Evolutionary conservation across 2,329 filamentous ascomycete genomes (phyloP).

Genomic region (Tricladium varicosporioides): DNA sequence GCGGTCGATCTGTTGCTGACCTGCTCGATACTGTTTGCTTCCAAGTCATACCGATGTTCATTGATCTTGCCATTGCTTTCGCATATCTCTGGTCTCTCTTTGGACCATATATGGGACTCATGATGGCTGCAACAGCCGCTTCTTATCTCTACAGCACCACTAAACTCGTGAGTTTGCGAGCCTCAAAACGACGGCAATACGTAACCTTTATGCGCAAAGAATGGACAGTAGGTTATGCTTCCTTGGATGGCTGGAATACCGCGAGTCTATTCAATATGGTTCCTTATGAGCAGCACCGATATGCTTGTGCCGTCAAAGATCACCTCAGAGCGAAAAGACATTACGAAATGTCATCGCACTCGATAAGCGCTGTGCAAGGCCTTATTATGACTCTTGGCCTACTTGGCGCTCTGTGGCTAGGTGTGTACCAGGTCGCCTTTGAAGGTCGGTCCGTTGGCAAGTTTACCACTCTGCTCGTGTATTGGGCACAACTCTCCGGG

Average conservation of each 20-base stretch:
- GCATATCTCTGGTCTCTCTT: slow-evolving; percentile 60
- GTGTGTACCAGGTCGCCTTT: slow-evolving; percentile 31
- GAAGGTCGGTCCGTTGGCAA: slow-evolving; percentile 52
- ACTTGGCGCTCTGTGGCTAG: slow-evolving; percentile 38
- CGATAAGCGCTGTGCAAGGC: slow-evolving; percentile 50
- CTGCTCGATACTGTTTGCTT: slow-evolving; percentile 60
- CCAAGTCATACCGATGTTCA: slow-evolving; percentile 57
- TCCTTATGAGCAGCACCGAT: slow-evolving; percentile 50
- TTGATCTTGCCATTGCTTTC: slow-evolving; percentile 61
- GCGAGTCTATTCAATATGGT: slow-evolving; percentile 53
- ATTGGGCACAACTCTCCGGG: slow-evolving; percentile 54
- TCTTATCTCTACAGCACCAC: slow-evolving; percentile 52
- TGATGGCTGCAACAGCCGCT: slow-evolving; percentile 44
- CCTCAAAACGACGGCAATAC: slow-evolving; percentile 35
- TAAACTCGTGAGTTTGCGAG: slow-evolving; percentile 34
- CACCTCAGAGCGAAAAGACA: slow-evolving; percentile 37
- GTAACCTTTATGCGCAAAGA: slow-evolving; percentile 35
- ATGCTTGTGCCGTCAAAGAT: slow-evolving; percentile 39
- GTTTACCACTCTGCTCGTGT: slow-evolving; percentile 63
- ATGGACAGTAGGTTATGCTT: slow-evolving; percentile 37
- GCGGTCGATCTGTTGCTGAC: slow-evolving; percentile 58
- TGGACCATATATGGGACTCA: slow-evolving; percentile 57
- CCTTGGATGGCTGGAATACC: slow-evolving; percentile 39
- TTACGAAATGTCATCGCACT: slow-evolving; percentile 36
- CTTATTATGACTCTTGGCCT: slow-evolving; percentile 51